Conservation (phyloP, 257 asterid genomes). For the Penstemon eatonii region DNA sequence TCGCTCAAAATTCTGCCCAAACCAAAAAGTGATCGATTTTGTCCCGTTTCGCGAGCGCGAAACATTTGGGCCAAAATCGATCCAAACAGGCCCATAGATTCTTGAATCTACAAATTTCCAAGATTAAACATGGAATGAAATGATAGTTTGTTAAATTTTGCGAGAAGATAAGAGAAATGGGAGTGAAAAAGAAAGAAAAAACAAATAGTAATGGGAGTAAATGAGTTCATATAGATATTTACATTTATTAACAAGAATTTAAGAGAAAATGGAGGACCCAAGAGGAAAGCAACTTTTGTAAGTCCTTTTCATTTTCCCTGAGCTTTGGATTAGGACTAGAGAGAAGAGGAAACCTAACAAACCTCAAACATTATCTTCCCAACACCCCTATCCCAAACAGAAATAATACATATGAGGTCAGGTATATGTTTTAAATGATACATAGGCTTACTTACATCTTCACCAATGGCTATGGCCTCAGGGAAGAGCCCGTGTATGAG, state of each 20-base stretch:
- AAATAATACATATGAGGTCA: neutral
- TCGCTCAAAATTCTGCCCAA: too few relatives aligned
- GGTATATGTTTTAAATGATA: constrained; percentile 3
- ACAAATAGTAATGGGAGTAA: constrained; percentile 10
- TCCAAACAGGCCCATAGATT: too few relatives aligned
- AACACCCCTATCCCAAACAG: neutral
- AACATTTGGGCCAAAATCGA: too few relatives aligned
- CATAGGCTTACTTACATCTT: constrained; percentile 70
- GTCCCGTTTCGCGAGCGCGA: too few relatives aligned
- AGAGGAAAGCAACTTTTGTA: constrained; percentile 1
- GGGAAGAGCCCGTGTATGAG: constrained; percentile 93
- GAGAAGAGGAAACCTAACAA: neutral
- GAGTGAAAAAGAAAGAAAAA: constrained; percentile 3
- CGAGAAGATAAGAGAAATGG: constrained; percentile 3
- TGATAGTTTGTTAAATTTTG: neutral
- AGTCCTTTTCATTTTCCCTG: neutral
- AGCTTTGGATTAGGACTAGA: neutral
- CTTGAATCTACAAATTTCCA: neutral
- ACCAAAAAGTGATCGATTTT: too few relatives aligned
- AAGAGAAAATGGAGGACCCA: neutral
- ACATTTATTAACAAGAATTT: neutral
- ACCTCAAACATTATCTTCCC: constrained; percentile 10
- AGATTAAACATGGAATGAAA: neutral
- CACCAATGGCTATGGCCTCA: constrained; percentile 80
- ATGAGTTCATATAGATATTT: neutral